Evolutionary conservation across 495 filamentous ascomycete species (phyloP).

Genomic region (Xylaria palmicola): DNA sequence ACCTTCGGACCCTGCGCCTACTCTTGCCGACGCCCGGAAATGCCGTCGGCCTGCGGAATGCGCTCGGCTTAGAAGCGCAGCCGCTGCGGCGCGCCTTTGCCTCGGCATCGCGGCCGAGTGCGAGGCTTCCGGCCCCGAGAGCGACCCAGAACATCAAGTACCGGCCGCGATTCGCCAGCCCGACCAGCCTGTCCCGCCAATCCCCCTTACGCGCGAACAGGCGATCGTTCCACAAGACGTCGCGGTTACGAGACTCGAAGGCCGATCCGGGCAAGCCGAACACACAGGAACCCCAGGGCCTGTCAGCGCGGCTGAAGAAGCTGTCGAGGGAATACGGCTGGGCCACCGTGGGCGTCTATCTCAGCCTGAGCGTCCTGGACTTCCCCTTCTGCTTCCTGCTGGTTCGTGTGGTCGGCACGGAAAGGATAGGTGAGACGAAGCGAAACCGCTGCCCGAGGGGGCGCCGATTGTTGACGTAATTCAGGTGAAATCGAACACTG

Average conservation of each 20-base stretch:
- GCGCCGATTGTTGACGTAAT: constrained; percentile 16
- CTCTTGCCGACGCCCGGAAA: constrained; percentile 15
- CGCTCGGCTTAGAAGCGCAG: constrained; percentile 19
- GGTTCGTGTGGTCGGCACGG: constrained; percentile 78
- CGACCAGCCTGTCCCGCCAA: background rate
- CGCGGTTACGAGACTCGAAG: constrained; percentile 29
- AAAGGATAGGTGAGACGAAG: constrained; percentile 76
- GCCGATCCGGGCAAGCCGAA: constrained; percentile 18
- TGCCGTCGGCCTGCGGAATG: constrained; percentile 17
- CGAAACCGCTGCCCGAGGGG: too few species aligned
- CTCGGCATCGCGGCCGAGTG: constrained; percentile 17
- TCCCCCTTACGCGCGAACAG: constrained; percentile 21
- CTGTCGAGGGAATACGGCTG: constrained; percentile 95
- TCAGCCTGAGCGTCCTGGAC: constrained; percentile 77
- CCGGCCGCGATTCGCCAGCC: background rate
- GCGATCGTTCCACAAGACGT: constrained; percentile 28
- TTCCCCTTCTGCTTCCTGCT: constrained; percentile 94
- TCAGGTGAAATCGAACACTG: constrained; percentile 51
- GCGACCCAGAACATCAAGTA: background rate
- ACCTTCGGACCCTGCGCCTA: constrained; percentile 20
- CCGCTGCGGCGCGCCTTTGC: constrained; percentile 21
- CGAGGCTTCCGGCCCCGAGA: background rate
- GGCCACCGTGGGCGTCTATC: constrained; percentile 88
- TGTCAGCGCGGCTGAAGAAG: constrained; percentile 71
- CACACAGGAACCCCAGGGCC: constrained; percentile 45